These are phyloP conservation scores for Sorghum bicolor DNA, from an alignment of 176 grass and related monocot species.

Conservation along the genomic window Sorghum_bicolor_NCBIv3 NC_012875.2:6035501-6036000, in stretches of 20 bases:
- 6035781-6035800: neutral
- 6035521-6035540: slow-evolving; percentile 1
- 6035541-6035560: slow-evolving; percentile 8
- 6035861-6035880: too few species aligned
- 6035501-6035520: neutral
- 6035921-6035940: neutral
- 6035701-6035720: neutral
- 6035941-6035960: neutral
- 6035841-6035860: neutral
- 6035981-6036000: too few species aligned
- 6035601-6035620: neutral
- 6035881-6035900: neutral
- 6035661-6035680: neutral
- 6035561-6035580: neutral
- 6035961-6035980: too few species aligned
- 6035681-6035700: neutral
- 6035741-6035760: neutral
- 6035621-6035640: neutral
- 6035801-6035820: neutral
- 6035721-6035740: neutral
- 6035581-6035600: neutral
- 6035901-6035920: neutral
- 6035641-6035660: neutral
- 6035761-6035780: neutral
- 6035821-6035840: neutral